A percentile compares a stretch with the other conserved stretches of the same genome.
Evolutionary conservation across 75 land plant genomes (phyloP).

Genomic region (Azolla pinnata): DNA sequence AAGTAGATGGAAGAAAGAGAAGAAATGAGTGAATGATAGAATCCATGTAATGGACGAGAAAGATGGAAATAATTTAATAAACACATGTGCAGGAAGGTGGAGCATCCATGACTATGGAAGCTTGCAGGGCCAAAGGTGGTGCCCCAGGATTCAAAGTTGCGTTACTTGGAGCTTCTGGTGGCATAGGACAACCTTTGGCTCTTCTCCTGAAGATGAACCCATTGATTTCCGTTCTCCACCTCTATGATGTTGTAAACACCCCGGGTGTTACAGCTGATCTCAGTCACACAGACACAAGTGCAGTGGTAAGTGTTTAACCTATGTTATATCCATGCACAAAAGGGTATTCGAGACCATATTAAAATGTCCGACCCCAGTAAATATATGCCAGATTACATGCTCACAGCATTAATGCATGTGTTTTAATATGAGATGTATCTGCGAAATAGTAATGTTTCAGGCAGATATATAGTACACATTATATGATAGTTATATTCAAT

Average conservation of each 20-base stretch:
- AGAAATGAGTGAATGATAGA: no score
- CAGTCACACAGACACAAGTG: slow-evolving; percentile 94
- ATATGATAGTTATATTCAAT: no score
- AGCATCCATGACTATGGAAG: not conserved
- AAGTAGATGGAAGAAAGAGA: no score
- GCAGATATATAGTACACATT: no score
- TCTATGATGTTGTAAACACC: slow-evolving; percentile 90
- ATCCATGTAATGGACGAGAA: no score
- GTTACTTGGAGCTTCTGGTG: slow-evolving; percentile 82
- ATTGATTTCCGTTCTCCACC: slow-evolving; percentile 79
- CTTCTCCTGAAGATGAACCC: slow-evolving; percentile 91
- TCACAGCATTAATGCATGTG: no score
- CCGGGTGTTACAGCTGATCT: slow-evolving; percentile 93
- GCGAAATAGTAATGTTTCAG: no score
- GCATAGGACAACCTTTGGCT: slow-evolving; percentile 89
- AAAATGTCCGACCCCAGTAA: no score
- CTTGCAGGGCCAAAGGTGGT: slow-evolving; percentile 13
- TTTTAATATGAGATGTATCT: no score
- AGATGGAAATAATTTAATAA: no score
- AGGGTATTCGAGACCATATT: no score
- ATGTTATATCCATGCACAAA: slow-evolving; percentile 3
- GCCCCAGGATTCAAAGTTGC: slow-evolving; percentile 37
- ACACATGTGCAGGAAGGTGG: not conserved
- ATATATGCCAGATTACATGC: no score
- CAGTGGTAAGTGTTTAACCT: slow-evolving; percentile 55